These are phyloP conservation scores for Eurotiales sp. DNA, from an alignment of 2,329 filamentous ascomycete species.

Conservation along the genomic window DNA sequence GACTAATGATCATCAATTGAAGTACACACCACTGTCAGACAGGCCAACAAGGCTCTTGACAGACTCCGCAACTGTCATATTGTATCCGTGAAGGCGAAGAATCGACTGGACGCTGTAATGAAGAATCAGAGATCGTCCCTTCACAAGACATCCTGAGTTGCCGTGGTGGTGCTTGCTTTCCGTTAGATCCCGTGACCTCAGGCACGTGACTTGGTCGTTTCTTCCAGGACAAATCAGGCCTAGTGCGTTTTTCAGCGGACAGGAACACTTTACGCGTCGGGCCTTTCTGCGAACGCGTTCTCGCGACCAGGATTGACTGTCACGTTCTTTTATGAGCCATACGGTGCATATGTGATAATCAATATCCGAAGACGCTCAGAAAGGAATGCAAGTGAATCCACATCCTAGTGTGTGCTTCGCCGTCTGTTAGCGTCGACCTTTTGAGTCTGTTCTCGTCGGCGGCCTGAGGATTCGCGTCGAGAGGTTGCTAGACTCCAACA, in stretches of 20 bases:
- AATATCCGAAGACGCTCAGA: neutral
- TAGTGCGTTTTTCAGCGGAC: slow-evolving; percentile 22
- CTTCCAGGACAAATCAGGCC: slow-evolving; percentile 15
- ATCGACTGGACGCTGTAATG: slow-evolving; percentile 2
- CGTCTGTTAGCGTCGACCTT: neutral
- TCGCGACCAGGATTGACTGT: slow-evolving; percentile 16
- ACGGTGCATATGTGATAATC: slow-evolving; percentile 24
- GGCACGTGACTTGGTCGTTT: no score
- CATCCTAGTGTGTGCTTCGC: neutral
- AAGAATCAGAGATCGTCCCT: slow-evolving; percentile 4
- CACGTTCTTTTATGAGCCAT: slow-evolving; percentile 27
- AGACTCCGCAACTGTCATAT: slow-evolving; percentile 47
- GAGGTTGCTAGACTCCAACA: slow-evolving; percentile 23
- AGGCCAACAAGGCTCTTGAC: slow-evolving; percentile 49
- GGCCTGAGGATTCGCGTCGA: slow-evolving; percentile 1
- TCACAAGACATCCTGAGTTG: slow-evolving; percentile 6
- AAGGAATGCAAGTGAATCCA: slow-evolving; percentile 16
- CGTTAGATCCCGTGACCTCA: slow-evolving; percentile 24
- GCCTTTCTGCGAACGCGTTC: slow-evolving; percentile 10
- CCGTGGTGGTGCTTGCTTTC: slow-evolving; percentile 8
- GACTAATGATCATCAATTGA: slow-evolving; percentile 5
- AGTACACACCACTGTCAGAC: slow-evolving; percentile 33
- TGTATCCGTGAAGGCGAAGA: slow-evolving; percentile 15
- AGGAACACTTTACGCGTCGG: slow-evolving; percentile 37
- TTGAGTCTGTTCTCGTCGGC: slow-evolving; percentile 4